Percentiles rank a stretch among this genome's conserved stretches.
These are phyloP conservation scores for Grigorovia humatica DNA, from an alignment of 805 yeast species.

Conservation along the genomic window DNA sequence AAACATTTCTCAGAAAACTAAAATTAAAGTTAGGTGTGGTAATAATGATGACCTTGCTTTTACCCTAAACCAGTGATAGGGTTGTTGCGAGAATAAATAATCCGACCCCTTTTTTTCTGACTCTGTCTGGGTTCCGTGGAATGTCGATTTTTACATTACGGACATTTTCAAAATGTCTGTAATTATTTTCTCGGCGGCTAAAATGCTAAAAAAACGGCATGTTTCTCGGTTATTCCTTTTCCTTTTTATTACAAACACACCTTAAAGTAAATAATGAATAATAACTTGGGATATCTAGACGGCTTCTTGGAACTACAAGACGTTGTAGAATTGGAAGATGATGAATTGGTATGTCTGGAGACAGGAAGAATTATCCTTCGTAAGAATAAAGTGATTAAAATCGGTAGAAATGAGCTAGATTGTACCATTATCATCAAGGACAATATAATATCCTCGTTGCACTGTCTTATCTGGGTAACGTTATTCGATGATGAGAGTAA, in stretches of 20 bases:
- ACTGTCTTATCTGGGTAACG: constrained; percentile 40
- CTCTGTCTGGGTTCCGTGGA: too few species aligned
- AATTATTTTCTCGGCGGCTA: constrained; percentile 1
- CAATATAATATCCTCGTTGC: constrained; percentile 36
- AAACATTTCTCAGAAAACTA: too few species aligned
- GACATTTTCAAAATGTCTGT: too few species aligned
- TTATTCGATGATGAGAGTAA: constrained; percentile 39
- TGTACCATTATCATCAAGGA: constrained; percentile 29
- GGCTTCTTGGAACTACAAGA: constrained; percentile 3
- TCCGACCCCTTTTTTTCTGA: too few species aligned
- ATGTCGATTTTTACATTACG: too few species aligned
- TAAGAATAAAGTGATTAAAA: constrained; percentile 29
- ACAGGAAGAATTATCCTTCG: constrained; percentile 5
- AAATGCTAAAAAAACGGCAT: neutral
- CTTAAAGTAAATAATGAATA: neutral
- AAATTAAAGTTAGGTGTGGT: too few species aligned
- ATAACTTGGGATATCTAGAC: constrained; percentile 15
- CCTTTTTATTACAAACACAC: too few species aligned
- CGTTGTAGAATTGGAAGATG: neutral
- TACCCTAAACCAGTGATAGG: too few species aligned
- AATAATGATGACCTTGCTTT: too few species aligned
- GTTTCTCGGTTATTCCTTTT: too few species aligned
- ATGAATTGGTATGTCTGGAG: constrained; percentile 6
- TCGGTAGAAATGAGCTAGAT: constrained; percentile 35
- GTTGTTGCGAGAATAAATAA: too few species aligned